Evolutionary conservation across 1,284 basidiomycete species (phyloP).

Genomic region (Uromyces viciae-fabae): DNA sequence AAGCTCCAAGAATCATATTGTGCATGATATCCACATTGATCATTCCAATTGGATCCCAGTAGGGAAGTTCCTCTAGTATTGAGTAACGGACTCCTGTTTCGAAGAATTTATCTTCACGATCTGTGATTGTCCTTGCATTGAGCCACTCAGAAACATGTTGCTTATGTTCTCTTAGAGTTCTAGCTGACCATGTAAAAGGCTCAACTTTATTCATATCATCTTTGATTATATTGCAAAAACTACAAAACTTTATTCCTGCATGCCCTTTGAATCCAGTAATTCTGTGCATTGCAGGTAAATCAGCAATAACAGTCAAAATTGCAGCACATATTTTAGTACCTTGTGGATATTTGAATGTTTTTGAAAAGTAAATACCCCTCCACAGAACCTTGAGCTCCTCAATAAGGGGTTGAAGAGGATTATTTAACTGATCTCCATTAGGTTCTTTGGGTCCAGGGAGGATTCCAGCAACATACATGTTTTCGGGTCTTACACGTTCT

Average conservation of each 20-base stretch:
- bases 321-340: neutral
- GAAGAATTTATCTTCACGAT: neutral
- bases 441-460: conserved; percentile 52
- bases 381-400: conserved; percentile 53
- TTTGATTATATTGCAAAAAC: conserved; percentile 10
- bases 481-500: conserved; percentile 54
- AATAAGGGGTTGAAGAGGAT: conserved; percentile 52
- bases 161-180: neutral
- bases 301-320: conserved; percentile 8
- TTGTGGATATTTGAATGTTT: conserved; percentile 18
- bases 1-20: conserved; percentile 10
- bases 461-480: conserved; percentile 56
- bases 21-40: conserved; percentile 24
- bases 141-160: neutral
- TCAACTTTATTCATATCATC: conserved; percentile 6
- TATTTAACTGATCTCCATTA: conserved; percentile 50
- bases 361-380: conserved; percentile 42
- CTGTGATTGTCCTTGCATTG: neutral
- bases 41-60: conserved; percentile 24
- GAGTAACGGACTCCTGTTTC: neutral
- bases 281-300: conserved; percentile 8
- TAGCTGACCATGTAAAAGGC: neutral
- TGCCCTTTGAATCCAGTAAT: conserved; percentile 12
- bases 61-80: conserved; percentile 7
- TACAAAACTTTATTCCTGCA: conserved; percentile 16